Base-by-base conservation (phyloP, 2,329 filamentous ascomycete genomes). In the Ceratocystiopsis sp. region DNA sequence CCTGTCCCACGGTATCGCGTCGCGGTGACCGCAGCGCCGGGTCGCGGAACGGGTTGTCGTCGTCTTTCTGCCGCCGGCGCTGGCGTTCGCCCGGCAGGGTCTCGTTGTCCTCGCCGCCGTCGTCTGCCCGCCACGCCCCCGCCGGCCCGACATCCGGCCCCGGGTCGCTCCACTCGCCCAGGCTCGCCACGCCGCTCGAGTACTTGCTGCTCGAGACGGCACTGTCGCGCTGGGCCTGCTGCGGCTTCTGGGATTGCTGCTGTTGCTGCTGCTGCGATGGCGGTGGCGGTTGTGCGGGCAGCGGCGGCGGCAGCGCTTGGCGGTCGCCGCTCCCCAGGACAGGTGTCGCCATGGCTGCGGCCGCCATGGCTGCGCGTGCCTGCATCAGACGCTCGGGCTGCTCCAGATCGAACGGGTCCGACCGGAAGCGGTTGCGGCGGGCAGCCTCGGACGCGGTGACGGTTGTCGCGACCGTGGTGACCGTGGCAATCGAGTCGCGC, bases 351-450 rank as follows among this genome's bases (percentile, higher is more conserved):
- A 29, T 29, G 25, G 25, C 25, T 29, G 25, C 25, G 25, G 25
- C 25, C 10, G 25, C 25, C 25, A 29, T 29, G 25, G 25, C 25
- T 8, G 25, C 25, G 10, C 25, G 51, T 15, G 53, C 52, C 32
- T 55, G 52, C 38, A 52, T 52, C 4, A 65, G 59, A 8, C 69
- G 57, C 51, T 71, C 63, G 33, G 69, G 63, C 37, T 63, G 57
- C 53, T 79, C 75, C n/a, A 79, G 62, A 50, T 80, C 75, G 52
- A 79, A 79, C 2, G 73, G 75, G 49, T 79, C 74, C 2, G 73
- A 77, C 38, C 73, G 70, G 54, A 75, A 73, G 52, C 73, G 74
- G 51, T 68, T 69, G 44, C 49, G 49, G 8, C 48, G 46, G 1
- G 45, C 25, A 11, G 25, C 25, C 25, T 29, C 25, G 25, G 9